A percentile compares a stretch with the other conserved stretches of the same genome.
Conservation (phyloP, 352 stramenopile genomes). For the Aphanomyces invadans region DNA sequence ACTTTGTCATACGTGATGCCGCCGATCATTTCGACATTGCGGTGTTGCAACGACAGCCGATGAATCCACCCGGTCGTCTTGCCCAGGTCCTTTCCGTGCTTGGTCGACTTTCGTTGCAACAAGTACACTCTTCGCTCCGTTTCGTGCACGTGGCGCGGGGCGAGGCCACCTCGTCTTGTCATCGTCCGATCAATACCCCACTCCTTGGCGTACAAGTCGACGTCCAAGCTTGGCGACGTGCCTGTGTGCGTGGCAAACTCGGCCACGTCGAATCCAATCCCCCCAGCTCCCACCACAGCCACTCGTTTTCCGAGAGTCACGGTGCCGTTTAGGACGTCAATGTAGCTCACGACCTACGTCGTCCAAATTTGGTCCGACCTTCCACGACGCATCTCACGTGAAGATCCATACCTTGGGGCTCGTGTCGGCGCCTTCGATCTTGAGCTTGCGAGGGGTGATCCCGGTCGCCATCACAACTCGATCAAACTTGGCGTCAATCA, state of each 20-base stretch:
- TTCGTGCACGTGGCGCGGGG: constrained; percentile 38
- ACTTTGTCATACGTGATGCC: constrained; percentile 93
- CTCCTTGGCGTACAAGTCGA: constrained; percentile 86
- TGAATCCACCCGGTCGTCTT: constrained; percentile 98
- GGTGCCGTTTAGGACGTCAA: constrained; percentile 91
- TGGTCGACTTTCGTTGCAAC: constrained; percentile 92
- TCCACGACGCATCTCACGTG: no score
- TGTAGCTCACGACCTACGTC: constrained; percentile 86
- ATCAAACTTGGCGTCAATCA: constrained; percentile 62
- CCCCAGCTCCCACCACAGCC: constrained; percentile 93
- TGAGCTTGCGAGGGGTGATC: constrained; percentile 83
- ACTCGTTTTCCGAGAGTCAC: constrained; percentile 87
- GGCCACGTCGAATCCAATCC: constrained; percentile 97
- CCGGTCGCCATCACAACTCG: constrained; percentile 95
- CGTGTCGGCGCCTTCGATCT: constrained; percentile 75
- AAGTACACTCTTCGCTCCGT: constrained; percentile 84
- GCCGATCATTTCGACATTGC: constrained; percentile 89
- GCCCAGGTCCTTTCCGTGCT: constrained; percentile 86
- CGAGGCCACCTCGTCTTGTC: constrained; percentile 74
- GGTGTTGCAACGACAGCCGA: constrained; percentile 84
- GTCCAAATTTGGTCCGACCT: no score
- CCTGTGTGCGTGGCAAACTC: constrained; percentile 90
- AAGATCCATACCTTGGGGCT: constrained; percentile 85
- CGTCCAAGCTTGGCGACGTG: constrained; percentile 52
- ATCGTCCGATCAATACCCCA: constrained; percentile 91